These are phyloP conservation scores for Cladobotryum protrusum DNA, from an alignment of 2,329 filamentous ascomycete species.

Conservation along the genomic window DNA sequence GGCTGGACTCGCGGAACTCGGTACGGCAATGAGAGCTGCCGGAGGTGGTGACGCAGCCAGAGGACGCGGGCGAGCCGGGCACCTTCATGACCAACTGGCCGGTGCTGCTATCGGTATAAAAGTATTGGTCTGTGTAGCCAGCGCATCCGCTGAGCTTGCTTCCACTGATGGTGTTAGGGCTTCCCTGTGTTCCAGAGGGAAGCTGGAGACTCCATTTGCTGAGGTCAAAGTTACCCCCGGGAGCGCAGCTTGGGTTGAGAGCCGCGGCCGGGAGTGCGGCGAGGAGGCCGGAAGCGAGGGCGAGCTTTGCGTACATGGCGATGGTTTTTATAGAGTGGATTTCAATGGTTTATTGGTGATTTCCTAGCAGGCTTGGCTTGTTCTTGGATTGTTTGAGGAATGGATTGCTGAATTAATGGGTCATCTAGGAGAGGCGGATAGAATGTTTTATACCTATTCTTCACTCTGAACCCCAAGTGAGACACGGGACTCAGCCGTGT, in stretches of 20 bases:
- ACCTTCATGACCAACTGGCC: conserved; percentile 34
- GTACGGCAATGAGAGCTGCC: conserved; percentile 37
- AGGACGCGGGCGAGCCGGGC: conserved; percentile 25
- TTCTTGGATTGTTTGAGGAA: too few species aligned
- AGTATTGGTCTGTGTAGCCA: conserved; percentile 29
- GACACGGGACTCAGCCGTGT: too few species aligned
- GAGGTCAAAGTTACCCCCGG: conserved; percentile 28
- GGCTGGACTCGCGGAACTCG: conserved; percentile 33
- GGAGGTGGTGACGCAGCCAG: conserved; percentile 33
- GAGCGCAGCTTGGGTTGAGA: conserved; percentile 10
- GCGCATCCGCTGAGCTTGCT: conserved; percentile 28
- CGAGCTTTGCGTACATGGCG: too few species aligned
- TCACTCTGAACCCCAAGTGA: too few species aligned
- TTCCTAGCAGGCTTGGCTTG: too few species aligned
- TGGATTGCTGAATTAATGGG: too few species aligned
- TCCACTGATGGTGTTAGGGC: conserved; percentile 20
- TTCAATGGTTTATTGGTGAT: too few species aligned
- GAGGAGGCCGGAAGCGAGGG: conserved; percentile 3
- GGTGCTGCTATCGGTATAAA: conserved; percentile 28
- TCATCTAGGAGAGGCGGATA: too few species aligned
- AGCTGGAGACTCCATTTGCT: conserved; percentile 32
- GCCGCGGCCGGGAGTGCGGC: conserved; percentile 2
- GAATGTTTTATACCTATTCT: too few species aligned
- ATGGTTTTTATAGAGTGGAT: too few species aligned
- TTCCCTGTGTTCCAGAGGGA: conserved; percentile 24